A percentile compares a stretch with the other conserved stretches of the same genome.
phyloP scores from a whole-genome alignment of 2,329 filamentous ascomycete genomes.

The Fusarium chuoi region DNA sequence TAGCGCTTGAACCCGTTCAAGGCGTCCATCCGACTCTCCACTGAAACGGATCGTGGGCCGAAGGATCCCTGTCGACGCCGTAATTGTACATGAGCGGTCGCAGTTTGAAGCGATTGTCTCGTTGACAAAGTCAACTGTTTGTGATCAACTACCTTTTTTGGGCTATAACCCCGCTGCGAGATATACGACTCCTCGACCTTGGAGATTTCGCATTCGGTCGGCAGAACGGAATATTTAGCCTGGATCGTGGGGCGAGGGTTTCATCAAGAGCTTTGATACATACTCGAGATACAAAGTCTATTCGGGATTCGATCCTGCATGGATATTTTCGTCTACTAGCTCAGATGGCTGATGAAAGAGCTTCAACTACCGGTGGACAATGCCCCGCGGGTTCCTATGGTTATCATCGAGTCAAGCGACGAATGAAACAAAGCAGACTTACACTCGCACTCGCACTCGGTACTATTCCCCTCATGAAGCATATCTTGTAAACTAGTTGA shows the following conservation, averaged over 20 bases:
- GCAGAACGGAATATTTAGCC: neutral
- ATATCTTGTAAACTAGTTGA: neutral
- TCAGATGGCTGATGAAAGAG: neutral
- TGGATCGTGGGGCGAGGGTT: slow-evolving; percentile 7
- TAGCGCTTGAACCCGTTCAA: slow-evolving; percentile 13
- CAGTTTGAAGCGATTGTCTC: neutral
- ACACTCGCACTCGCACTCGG: slow-evolving; percentile 2
- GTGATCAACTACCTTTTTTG: slow-evolving; percentile 8
- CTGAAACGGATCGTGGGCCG: slow-evolving; percentile 30
- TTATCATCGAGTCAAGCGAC: neutral
- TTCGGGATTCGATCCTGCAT: neutral
- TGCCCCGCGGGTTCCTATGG: neutral
- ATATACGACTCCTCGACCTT: neutral
- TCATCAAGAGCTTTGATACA: slow-evolving; percentile 5
- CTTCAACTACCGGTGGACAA: neutral
- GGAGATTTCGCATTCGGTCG: neutral
- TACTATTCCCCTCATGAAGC: neutral
- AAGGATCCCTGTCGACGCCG: slow-evolving; percentile 28
- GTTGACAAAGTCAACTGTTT: neutral
- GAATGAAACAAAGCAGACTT: neutral
- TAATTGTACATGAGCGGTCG: slow-evolving; percentile 35
- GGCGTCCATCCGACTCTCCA: slow-evolving; percentile 7
- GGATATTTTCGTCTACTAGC: neutral
- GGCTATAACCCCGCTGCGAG: slow-evolving; percentile 10
- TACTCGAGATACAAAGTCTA: neutral